Conservation (phyloP, 805 yeast species). For the Ogataea henricii region DNA sequence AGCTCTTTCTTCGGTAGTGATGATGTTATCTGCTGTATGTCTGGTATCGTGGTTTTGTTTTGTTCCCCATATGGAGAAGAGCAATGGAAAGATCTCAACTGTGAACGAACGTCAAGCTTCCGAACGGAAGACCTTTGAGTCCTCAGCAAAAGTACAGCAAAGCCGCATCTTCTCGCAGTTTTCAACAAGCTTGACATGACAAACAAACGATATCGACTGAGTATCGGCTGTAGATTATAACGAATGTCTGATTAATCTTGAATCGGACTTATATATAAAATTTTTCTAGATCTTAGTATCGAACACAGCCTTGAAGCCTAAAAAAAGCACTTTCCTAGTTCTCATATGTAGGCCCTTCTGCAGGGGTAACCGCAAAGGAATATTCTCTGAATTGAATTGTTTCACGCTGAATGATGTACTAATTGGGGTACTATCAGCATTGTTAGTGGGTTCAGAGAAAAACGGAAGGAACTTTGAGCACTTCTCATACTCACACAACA, state of each 20-base stretch:
- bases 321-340: not conserved
- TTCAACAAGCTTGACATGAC: not conserved
- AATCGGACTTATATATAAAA: not conserved
- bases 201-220: not conserved
- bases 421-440: not conserved
- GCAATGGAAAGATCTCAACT: not conserved
- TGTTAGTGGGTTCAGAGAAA: no score
- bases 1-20: slow-evolving; percentile 36
- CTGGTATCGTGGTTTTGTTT: not conserved
- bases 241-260: not conserved
- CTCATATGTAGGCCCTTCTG: not conserved
- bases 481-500: no score
- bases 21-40: slow-evolving; percentile 18
- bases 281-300: not conserved
- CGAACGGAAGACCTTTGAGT: not conserved
- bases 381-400: not conserved
- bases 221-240: no score
- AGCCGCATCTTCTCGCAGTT: not conserved
- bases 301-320: not conserved
- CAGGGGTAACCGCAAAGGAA: not conserved
- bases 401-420: not conserved
- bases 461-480: no score
- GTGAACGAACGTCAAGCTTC: not conserved
- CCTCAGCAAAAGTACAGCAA: not conserved
- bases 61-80: not conserved